Percentiles rank a stretch among this genome's conserved stretches.
phyloP scores from a whole-genome alignment of 495 filamentous ascomycete species.

The Penicillium salamii region DNA sequence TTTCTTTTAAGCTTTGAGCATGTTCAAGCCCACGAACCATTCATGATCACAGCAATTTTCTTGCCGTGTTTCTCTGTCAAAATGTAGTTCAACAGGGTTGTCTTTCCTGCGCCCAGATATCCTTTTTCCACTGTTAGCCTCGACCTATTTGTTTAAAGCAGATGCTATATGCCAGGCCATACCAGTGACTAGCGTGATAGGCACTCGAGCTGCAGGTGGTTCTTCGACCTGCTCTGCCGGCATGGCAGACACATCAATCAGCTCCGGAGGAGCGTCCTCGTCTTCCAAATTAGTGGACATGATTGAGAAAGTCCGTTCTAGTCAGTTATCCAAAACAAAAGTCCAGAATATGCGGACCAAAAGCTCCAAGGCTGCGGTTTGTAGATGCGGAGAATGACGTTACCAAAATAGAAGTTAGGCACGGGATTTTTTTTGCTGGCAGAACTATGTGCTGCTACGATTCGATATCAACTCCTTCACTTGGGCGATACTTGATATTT shows the following conservation, averaged over 20 bases:
- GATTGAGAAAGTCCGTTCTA: background rate
- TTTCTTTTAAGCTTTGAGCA: constrained; percentile 7
- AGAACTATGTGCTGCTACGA: background rate
- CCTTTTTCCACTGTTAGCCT: constrained; percentile 33
- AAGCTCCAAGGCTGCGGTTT: background rate
- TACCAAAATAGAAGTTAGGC: constrained; percentile 34
- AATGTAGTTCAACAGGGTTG: constrained; percentile 93
- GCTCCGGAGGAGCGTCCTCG: constrained; percentile 68
- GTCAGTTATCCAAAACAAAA: background rate
- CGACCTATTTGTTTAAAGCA: background rate
- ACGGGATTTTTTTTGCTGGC: constrained; percentile 29
- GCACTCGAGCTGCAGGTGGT: constrained; percentile 57
- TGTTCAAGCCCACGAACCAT: constrained; percentile 53
- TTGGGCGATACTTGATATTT: too few relatives aligned
- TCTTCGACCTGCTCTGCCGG: constrained; percentile 26
- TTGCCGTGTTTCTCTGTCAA: constrained; percentile 91
- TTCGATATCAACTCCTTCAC: background rate
- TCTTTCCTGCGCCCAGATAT: constrained; percentile 94
- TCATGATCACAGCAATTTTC: constrained; percentile 95
- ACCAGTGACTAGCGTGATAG: constrained; percentile 95
- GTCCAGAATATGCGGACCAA: background rate
- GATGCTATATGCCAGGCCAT: constrained; percentile 13
- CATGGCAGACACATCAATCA: constrained; percentile 55
- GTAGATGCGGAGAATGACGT: constrained; percentile 30
- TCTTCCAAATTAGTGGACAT: constrained; percentile 55